Conservation (phyloP, 2,329 filamentous ascomycete species). For the Cordyceps militaris region DNA sequence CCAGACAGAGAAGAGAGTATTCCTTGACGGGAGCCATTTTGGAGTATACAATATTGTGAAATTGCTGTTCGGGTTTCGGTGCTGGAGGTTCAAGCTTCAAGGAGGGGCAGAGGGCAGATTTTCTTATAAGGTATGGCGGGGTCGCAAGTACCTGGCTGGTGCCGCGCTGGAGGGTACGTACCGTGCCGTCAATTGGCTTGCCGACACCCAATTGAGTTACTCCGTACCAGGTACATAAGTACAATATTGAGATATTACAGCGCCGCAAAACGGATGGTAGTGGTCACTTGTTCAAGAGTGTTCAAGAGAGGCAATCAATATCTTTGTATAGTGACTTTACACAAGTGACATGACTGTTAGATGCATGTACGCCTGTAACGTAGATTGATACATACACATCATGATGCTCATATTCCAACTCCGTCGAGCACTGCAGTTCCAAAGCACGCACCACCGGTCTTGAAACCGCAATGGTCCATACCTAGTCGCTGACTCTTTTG, state of each 20-base stretch:
- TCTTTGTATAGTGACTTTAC: no score
- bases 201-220: no score
- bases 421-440: neutral
- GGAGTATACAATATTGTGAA: conserved; percentile 18
- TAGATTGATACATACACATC: neutral
- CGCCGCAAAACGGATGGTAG: no score
- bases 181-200: no score
- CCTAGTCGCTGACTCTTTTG: no score
- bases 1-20: conserved; percentile 84
- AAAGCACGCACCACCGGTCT: neutral
- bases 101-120: conserved; percentile 15
- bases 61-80: conserved; percentile 13
- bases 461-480: neutral
- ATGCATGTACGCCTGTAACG: neutral
- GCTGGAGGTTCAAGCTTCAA: conserved; percentile 14
- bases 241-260: no score
- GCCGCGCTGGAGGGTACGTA: neutral
- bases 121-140: conserved; percentile 13
- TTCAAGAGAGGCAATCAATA: no score
- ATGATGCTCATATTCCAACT: neutral
- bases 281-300: no score
- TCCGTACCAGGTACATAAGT: no score
- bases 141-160: conserved; percentile 2
- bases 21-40: conserved; percentile 70
- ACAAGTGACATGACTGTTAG: no score